A percentile compares a stretch with the other conserved stretches of the same genome.
These are phyloP conservation scores for Populus davidiana DNA, from an alignment of 345 rosid species.

Conservation along the genomic window DNA sequence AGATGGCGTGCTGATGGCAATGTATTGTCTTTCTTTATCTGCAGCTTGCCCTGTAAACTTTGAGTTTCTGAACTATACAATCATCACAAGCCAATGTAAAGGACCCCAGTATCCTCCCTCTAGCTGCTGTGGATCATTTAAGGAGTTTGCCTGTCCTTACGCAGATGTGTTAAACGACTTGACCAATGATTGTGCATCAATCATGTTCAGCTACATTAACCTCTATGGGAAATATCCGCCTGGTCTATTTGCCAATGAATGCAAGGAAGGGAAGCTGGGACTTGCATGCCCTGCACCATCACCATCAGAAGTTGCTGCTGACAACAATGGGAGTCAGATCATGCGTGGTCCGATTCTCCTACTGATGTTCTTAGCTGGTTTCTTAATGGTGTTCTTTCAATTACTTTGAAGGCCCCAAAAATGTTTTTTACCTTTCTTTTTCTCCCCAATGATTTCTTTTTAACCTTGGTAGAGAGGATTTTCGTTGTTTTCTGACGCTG, in stretches of 20 bases:
- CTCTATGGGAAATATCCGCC: constrained; percentile 30
- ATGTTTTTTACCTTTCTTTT: background rate
- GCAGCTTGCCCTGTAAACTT: constrained; percentile 31
- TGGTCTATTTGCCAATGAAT: constrained; percentile 21
- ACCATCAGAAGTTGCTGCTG: background rate
- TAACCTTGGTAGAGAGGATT: background rate
- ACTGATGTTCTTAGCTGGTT: constrained; percentile 5
- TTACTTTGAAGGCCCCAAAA: constrained; percentile 19
- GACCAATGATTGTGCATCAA: constrained; percentile 28
- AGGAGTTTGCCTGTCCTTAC: constrained; percentile 27
- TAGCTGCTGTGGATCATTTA: constrained; percentile 19
- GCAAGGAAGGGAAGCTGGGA: constrained; percentile 19
- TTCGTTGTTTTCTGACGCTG: background rate
- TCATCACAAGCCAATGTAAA: constrained; percentile 28
- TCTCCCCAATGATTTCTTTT: background rate
- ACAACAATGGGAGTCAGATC: background rate
- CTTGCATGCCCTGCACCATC: constrained; percentile 25
- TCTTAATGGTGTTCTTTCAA: constrained; percentile 2
- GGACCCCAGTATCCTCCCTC: constrained; percentile 18
- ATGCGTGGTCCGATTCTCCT: constrained; percentile 3
- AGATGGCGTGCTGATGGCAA: background rate
- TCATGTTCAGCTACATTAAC: constrained; percentile 32
- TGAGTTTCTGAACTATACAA: constrained; percentile 27
- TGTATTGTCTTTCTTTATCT: constrained; percentile 6
- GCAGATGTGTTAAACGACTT: constrained; percentile 13